A percentile compares a stretch with the other conserved stretches of the same genome.
Conservation (phyloP, 228 moss, liverwort and hornwort genomes). For the Sphagnum fallax region DNA sequence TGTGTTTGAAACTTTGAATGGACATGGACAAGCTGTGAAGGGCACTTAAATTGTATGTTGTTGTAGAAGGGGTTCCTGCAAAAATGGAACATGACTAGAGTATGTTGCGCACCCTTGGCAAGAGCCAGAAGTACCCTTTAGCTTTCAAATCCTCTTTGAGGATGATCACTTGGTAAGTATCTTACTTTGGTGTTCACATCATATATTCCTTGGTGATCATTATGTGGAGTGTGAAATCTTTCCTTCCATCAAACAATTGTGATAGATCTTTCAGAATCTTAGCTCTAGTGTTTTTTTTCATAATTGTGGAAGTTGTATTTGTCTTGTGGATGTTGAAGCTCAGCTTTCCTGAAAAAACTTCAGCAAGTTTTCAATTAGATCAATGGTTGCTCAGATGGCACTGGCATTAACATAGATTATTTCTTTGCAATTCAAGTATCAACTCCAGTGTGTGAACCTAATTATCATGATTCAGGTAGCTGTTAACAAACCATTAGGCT, state of each 20-base stretch:
- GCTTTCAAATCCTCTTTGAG: slow-evolving; percentile 58
- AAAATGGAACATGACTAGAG: slow-evolving; percentile 44
- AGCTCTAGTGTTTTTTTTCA: no score
- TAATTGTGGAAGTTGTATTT: no score
- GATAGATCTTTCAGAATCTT: no score
- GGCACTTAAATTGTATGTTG: background rate
- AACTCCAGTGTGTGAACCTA: background rate
- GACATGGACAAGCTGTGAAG: background rate
- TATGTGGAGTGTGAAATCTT: no score
- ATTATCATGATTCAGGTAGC: slow-evolving; percentile 37
- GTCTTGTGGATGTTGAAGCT: no score
- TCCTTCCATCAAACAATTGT: no score
- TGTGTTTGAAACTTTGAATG: background rate
- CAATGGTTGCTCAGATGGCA: no score
- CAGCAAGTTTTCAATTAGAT: no score
- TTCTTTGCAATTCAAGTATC: background rate
- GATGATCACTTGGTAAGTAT: slow-evolving; percentile 67
- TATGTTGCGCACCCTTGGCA: slow-evolving; percentile 78
- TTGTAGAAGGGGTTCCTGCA: slow-evolving; percentile 6
- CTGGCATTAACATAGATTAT: background rate
- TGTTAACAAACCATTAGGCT: slow-evolving; percentile 75
- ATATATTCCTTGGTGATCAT: no score
- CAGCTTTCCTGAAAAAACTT: no score
- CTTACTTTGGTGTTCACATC: background rate
- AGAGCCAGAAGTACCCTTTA: slow-evolving; percentile 64